Conservation (phyloP, 495 filamentous ascomycete species). For the Talaromyces borbonicus region DNA sequence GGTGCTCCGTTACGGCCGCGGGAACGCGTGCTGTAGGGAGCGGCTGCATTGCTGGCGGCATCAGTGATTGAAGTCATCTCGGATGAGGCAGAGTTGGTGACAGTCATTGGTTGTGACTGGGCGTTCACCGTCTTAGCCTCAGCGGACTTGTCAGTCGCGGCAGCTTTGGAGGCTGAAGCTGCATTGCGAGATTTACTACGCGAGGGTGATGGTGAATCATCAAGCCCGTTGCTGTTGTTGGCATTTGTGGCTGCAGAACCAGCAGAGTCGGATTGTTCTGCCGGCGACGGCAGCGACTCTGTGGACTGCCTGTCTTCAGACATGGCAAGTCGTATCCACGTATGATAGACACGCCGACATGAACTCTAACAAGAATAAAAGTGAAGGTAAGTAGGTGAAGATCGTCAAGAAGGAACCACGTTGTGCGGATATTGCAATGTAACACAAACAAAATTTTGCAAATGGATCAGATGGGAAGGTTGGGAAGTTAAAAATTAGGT, state of each 20-base stretch:
- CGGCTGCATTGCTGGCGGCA: conserved; percentile 37
- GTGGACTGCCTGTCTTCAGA: conserved; percentile 9
- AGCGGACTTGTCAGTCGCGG: conserved; percentile 16
- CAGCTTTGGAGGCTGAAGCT: conserved; percentile 16
- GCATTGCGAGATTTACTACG: conserved; percentile 17
- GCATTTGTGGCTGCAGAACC: neutral
- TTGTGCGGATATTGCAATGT: too few species aligned
- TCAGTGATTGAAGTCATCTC: conserved; percentile 29
- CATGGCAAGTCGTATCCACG: conserved; percentile 4
- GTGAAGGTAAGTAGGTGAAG: neutral
- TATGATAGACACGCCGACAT: conserved; percentile 3
- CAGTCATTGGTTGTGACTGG: conserved; percentile 40
- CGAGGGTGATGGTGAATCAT: conserved; percentile 14
- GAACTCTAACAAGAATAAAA: neutral
- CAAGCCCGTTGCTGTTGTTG: conserved; percentile 1
- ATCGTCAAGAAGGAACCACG: conserved; percentile 4
- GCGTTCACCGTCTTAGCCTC: conserved; percentile 19
- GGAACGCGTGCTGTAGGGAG: conserved; percentile 91
- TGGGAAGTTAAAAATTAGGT: too few species aligned
- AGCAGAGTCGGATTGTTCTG: conserved; percentile 7
- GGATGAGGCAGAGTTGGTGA: conserved; percentile 33
- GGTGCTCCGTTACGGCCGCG: conserved; percentile 73
- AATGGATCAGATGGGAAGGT: too few species aligned
- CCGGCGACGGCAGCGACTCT: conserved; percentile 3
- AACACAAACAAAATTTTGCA: too few species aligned